Conservation (phyloP, 768 basidiomycete genomes). For the Panaeolus cyanescens region DNA sequence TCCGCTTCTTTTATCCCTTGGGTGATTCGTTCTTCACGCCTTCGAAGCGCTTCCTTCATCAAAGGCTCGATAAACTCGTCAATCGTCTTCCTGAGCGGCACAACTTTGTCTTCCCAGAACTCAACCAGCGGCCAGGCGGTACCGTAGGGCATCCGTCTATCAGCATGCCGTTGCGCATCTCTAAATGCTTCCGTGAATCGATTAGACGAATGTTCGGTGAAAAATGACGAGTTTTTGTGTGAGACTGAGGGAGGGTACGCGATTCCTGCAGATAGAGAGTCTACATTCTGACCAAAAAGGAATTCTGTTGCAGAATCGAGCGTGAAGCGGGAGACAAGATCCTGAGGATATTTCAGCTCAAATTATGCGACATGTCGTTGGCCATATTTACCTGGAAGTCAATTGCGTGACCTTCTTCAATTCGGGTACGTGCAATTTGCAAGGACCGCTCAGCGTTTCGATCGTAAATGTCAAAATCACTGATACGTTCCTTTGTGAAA, state of each 20-base stretch:
- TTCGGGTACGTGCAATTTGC: slow-evolving; percentile 44
- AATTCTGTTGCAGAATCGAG: slow-evolving; percentile 72
- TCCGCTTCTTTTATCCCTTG: slow-evolving; percentile 13
- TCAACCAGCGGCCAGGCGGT: slow-evolving; percentile 58
- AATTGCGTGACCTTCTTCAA: slow-evolving; percentile 50
- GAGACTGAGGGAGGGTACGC: slow-evolving; percentile 51
- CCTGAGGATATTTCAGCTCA: slow-evolving; percentile 29
- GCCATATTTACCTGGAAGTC: slow-evolving; percentile 52
- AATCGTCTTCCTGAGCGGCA: slow-evolving; percentile 44
- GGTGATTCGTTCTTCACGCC: slow-evolving; percentile 23
- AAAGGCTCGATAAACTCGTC: slow-evolving; percentile 53
- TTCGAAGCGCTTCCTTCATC: slow-evolving; percentile 42
- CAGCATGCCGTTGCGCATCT: slow-evolving; percentile 44
- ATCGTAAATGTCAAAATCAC: slow-evolving; percentile 63
- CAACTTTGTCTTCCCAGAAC: slow-evolving; percentile 45
- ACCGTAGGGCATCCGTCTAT: slow-evolving; percentile 42
- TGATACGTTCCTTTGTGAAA: slow-evolving; percentile 59
- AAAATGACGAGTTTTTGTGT: slow-evolving; percentile 17
- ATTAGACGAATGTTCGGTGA: slow-evolving; percentile 33
- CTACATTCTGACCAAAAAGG: slow-evolving; percentile 60
- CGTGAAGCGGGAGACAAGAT: slow-evolving; percentile 62
- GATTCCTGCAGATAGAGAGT: slow-evolving; percentile 52
- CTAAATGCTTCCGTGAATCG: slow-evolving; percentile 52
- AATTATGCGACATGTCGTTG: slow-evolving; percentile 47
- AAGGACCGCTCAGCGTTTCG: slow-evolving; percentile 50